Percentiles rank a stretch among this genome's conserved stretches.
Evolutionary conservation across 345 rosid species (phyloP).

Genomic region (Boechera stricta): DNA sequence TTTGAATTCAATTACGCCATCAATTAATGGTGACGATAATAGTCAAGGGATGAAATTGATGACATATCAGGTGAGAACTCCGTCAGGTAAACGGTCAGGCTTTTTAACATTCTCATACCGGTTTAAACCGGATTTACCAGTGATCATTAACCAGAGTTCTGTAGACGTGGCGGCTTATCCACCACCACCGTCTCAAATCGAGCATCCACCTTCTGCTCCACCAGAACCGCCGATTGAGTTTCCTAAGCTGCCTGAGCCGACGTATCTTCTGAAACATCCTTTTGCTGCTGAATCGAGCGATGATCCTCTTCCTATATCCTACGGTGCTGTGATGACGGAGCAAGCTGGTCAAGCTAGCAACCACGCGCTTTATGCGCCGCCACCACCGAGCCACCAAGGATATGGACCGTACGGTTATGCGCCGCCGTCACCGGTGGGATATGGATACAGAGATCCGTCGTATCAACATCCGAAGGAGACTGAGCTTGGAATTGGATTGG

Average conservation of each 20-base stretch:
- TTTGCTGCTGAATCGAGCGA: background rate
- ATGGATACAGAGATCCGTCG: slow-evolving; percentile 45
- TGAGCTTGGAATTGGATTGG: slow-evolving; percentile 54
- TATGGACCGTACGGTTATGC: slow-evolving; percentile 19
- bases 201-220: background rate
- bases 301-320: slow-evolving; percentile 18
- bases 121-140: slow-evolving; percentile 44
- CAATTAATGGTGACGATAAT: slow-evolving; percentile 19
- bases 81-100: slow-evolving; percentile 68
- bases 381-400: background rate
- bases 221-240: background rate
- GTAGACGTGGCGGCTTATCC: slow-evolving; percentile 23
- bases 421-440: slow-evolving; percentile 34
- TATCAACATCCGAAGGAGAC: slow-evolving; percentile 50
- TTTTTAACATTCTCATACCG: slow-evolving; percentile 58
- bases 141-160: slow-evolving; percentile 8
- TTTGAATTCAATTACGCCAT: slow-evolving; percentile 7
- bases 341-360: background rate
- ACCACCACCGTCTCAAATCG: background rate
- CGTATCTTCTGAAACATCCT: background rate
- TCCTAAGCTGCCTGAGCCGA: background rate
- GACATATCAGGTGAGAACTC: slow-evolving; percentile 56
- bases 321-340: background rate
- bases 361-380: background rate
- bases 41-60: slow-evolving; percentile 43